phyloP scores from a whole-genome alignment of 2,329 filamentous ascomycete species.

The Phyllosticta citriasiana region DNA sequence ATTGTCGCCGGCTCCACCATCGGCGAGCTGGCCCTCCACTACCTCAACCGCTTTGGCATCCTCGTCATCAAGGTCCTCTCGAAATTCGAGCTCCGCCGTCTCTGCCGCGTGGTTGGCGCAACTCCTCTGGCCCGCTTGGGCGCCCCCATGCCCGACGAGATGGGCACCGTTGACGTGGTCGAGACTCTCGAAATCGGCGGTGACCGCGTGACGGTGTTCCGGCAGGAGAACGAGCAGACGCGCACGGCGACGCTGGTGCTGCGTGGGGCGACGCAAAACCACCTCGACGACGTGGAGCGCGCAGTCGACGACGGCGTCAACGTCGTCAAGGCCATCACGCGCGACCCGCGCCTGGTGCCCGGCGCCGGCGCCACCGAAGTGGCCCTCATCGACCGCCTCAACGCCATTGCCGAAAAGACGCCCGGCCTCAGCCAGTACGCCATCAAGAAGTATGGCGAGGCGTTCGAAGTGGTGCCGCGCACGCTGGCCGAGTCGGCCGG shows the following conservation, averaged over 20 bases:
- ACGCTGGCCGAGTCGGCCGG: slow-evolving; percentile 92
- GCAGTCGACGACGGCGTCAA: slow-evolving; percentile 98
- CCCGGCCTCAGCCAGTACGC: slow-evolving; percentile 89
- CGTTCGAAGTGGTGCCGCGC: slow-evolving; percentile 92
- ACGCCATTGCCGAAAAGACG: slow-evolving; percentile 82
- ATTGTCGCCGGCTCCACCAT: slow-evolving; percentile 88
- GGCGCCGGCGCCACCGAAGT: slow-evolving; percentile 92
- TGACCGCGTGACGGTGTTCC: slow-evolving; percentile 95
- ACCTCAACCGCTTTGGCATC: slow-evolving; percentile 94
- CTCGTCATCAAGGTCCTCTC: slow-evolving; percentile 93
- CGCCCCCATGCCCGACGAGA: slow-evolving; percentile 99
- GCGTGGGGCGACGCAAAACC: slow-evolving; percentile 92
- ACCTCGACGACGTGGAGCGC: slow-evolving; percentile 92
- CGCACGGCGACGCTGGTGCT: slow-evolving; percentile 90
- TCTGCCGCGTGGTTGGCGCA: slow-evolving; percentile 93
- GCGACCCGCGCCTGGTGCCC: slow-evolving; percentile 81
- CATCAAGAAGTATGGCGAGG: slow-evolving; percentile 94
- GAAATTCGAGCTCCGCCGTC: slow-evolving; percentile 90
- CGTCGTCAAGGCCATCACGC: slow-evolving; percentile 95
- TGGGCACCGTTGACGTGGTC: slow-evolving; percentile 88
- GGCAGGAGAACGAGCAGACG: slow-evolving; percentile 87
- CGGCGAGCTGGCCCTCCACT: slow-evolving; percentile 92
- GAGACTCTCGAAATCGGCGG: slow-evolving; percentile 97
- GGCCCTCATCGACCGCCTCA: slow-evolving; percentile 86
- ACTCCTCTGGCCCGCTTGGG: slow-evolving; percentile 92